Conservation (phyloP, 768 basidiomycete genomes). For the Tephrocybe sp. region DNA sequence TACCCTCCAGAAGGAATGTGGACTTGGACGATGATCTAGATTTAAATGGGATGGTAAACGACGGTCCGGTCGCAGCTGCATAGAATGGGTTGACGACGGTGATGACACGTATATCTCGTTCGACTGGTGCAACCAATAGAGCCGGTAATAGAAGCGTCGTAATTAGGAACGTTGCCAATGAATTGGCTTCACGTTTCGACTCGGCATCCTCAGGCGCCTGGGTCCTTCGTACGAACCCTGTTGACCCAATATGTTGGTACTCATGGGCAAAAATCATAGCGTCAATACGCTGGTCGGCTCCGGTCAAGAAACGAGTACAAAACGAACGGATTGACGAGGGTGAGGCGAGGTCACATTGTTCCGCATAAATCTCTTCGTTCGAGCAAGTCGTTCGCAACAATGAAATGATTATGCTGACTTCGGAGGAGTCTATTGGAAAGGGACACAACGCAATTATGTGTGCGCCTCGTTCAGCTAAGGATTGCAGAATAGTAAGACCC, state of each 20-base stretch:
- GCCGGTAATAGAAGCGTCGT: conserved; percentile 76
- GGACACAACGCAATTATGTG: conserved; percentile 75
- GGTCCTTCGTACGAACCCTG: conserved; percentile 23
- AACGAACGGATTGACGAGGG: conserved; percentile 68
- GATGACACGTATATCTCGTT: conserved; percentile 88
- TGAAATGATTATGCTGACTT: conserved; percentile 58
- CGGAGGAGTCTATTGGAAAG: conserved; percentile 49
- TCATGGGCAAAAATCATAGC: conserved; percentile 79
- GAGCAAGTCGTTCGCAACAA: conserved; percentile 65
- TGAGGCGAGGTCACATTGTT: conserved; percentile 70
- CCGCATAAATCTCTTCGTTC: conserved; percentile 79
- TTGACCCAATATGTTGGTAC: conserved; percentile 59
- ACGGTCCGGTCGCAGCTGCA: conserved; percentile 63
- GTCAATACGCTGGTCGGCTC: conserved; percentile 68
- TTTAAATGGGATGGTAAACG: conserved; percentile 25
- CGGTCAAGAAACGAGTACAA: conserved; percentile 63
- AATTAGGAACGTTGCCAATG: conserved; percentile 75
- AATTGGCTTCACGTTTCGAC: conserved; percentile 42
- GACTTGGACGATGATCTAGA: conserved; percentile 21
- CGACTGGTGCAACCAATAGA: conserved; percentile 78
- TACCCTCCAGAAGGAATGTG: conserved; percentile 58
- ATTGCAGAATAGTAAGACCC: conserved; percentile 64
- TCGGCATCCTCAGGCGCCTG: conserved; percentile 21
- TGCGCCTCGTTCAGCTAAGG: conserved; percentile 70
- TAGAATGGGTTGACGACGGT: conserved; percentile 88